Evolutionary conservation across 176 grass and related monocot genomes (phyloP).

Genomic region (Musa itinerans): DNA sequence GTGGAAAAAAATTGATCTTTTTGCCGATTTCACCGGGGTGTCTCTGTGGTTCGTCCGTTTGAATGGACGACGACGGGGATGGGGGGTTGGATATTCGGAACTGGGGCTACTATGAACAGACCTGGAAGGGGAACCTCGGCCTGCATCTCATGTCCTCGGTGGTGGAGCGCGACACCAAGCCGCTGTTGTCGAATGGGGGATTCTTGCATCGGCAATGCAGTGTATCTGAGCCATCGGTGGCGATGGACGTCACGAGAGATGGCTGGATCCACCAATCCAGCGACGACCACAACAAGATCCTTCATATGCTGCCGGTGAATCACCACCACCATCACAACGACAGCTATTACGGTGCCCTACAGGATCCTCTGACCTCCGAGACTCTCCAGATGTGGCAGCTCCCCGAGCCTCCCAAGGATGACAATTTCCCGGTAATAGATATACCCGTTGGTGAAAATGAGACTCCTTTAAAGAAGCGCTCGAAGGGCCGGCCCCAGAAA

Average conservation of each 20-base stretch:
- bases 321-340: background rate
- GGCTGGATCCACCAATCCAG: slow-evolving; percentile 3
- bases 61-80: slow-evolving; percentile 12
- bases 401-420: slow-evolving; percentile 6
- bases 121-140: slow-evolving; percentile 1
- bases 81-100: slow-evolving; percentile 5
- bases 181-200: background rate
- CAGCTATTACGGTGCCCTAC: background rate
- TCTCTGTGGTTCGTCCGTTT: background rate
- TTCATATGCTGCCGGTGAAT: slow-evolving; percentile 13
- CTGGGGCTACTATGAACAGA: slow-evolving; percentile 12
- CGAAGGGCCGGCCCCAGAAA: background rate
- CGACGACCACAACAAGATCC: slow-evolving; percentile 4
- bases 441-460: slow-evolving; percentile 2
- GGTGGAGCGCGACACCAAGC: slow-evolving; percentile 11
- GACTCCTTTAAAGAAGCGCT: slow-evolving; percentile 10
- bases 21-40: background rate
- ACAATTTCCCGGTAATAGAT: background rate
- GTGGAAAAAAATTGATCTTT: background rate
- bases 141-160: slow-evolving; percentile 15
- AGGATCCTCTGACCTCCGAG: background rate
- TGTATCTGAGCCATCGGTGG: background rate
- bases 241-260: slow-evolving; percentile 4
- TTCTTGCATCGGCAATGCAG: slow-evolving; percentile 1
- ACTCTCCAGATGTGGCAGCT: slow-evolving; percentile 11